Percentiles rank a stretch among this genome's conserved stretches.
phyloP scores from a whole-genome alignment of 164 flowering plant species.

The Buxus sempervirens region DNA sequence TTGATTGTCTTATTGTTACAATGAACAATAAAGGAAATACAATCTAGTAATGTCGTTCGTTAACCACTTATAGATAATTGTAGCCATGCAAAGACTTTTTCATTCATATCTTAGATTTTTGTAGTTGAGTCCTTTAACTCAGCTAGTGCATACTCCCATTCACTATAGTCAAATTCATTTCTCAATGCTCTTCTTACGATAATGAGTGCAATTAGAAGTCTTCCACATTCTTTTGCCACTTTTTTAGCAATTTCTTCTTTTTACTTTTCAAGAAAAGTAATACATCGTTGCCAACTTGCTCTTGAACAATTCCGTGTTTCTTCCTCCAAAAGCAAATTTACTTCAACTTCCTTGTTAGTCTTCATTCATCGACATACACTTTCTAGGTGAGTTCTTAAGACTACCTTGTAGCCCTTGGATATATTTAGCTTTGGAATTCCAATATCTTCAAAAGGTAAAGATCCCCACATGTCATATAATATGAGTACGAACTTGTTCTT shows the following conservation, averaged over 20 bases:
- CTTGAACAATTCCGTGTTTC: conserved; percentile 15
- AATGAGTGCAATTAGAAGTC: conserved; percentile 20
- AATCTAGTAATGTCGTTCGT: not conserved
- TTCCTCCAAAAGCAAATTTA: conserved; percentile 1
- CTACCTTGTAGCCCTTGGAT: conserved; percentile 13
- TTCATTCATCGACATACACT: conserved; percentile 16
- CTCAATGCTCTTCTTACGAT: conserved; percentile 11
- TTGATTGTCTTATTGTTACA: not conserved
- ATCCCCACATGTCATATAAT: not conserved
- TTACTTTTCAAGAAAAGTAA: not conserved
- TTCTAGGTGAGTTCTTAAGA: conserved; percentile 18
- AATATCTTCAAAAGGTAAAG: no score
- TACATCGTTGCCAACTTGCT: conserved; percentile 6
- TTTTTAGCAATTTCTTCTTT: not conserved
- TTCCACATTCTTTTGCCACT: conserved; percentile 11
- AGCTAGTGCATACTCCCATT: conserved; percentile 19
- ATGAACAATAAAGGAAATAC: conserved; percentile 1
- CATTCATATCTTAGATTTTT: not conserved
- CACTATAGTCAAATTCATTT: not conserved
- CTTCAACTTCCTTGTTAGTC: conserved; percentile 1
- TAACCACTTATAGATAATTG: not conserved
- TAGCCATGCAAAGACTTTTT: not conserved
- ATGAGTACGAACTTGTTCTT: not conserved
- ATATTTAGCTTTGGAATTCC: conserved; percentile 10
- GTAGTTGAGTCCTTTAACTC: not conserved